Evolutionary conservation across 1,284 basidiomycete genomes (phyloP).

Genomic region (Ceraceosorus guamensis): DNA sequence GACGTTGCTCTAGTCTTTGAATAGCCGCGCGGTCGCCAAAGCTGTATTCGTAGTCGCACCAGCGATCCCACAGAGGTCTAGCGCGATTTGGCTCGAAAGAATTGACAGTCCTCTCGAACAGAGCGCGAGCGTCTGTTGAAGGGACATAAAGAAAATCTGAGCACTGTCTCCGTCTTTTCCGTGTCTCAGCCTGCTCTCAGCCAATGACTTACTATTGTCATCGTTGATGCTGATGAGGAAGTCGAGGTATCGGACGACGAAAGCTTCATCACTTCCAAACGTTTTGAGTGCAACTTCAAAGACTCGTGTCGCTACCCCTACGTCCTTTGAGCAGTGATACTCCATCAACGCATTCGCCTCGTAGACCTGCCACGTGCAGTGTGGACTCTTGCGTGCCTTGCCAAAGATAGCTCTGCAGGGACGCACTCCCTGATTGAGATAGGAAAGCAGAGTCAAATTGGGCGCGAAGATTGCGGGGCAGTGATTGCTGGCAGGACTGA

Average conservation of each 20-base stretch:
- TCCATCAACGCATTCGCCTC: conserved; percentile 86
- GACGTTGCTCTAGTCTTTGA: conserved; percentile 78
- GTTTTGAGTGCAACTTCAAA: conserved; percentile 88
- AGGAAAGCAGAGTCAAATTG: neutral
- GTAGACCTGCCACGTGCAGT: conserved; percentile 84
- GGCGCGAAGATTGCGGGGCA: neutral
- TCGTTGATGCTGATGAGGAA: conserved; percentile 94
- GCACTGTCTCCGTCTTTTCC: neutral
- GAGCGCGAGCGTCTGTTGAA: conserved; percentile 74
- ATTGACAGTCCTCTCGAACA: conserved; percentile 81
- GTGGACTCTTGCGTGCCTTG: conserved; percentile 74
- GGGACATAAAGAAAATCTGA: neutral
- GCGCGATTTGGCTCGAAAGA: conserved; percentile 73
- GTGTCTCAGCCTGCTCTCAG: too few relatives aligned
- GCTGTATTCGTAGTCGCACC: conserved; percentile 90
- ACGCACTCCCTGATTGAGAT: conserved; percentile 58
- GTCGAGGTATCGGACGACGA: conserved; percentile 77
- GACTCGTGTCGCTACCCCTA: conserved; percentile 76
- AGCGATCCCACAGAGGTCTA: conserved; percentile 83
- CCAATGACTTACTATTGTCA: conserved; percentile 64
- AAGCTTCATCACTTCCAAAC: conserved; percentile 68
- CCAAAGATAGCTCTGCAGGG: conserved; percentile 71
- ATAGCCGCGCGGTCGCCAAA: conserved; percentile 86
- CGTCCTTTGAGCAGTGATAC: conserved; percentile 84
- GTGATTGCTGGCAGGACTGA: conserved; percentile 28